Evolutionary conservation across 495 filamentous ascomycete genomes (phyloP), one percentile per base, ranked within the genome.

Genomic region (Neurospora sp.): DNA sequence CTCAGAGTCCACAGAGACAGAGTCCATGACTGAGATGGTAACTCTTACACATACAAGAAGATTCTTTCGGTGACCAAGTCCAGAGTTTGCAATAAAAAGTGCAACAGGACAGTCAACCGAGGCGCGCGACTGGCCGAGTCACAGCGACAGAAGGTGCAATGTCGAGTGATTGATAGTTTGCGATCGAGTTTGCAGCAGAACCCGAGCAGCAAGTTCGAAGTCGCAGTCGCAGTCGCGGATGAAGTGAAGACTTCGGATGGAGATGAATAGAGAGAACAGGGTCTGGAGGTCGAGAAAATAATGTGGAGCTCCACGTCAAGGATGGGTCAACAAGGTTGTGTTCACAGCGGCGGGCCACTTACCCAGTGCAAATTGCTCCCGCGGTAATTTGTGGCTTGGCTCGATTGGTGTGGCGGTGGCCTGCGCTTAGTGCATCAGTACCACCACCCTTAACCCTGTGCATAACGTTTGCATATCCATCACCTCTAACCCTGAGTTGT

Each of bases 21-120:
- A 86, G 78, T 85, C 85, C 8, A 82, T 87, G 22, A 65, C 35
- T 65, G 53, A 65, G 53, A 65, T 65, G 53, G 53, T 18, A 35
- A 65, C 53, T 65, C 53, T 65, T 65, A 65, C 53, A 65, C 53
- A 65, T 65, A 65, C 53, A 65, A 18, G 44, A 47, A 20, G 12
- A 27, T 65, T 65, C 53, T 18, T 27, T 8, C 53, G 53, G 53
- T 16, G 53, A 65, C 53, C 53, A 37, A 65, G 53, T 65, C 53
- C 53, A 35, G 8, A 65, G 53, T 65, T 65, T 65, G 53, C 53
- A 65, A 65, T 65, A 65, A 65, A 65, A 65, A 65, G 53, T 65
- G 53, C 53, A 65, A 65, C 53, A 27, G 53, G 53, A 65, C 53
- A 65, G 53, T 18, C 53, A 18, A 65, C 22, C 27, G 53, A 65